phyloP scores from a whole-genome alignment of 2,329 filamentous ascomycete genomes.

The Malbranchea cinnamomea region DNA sequence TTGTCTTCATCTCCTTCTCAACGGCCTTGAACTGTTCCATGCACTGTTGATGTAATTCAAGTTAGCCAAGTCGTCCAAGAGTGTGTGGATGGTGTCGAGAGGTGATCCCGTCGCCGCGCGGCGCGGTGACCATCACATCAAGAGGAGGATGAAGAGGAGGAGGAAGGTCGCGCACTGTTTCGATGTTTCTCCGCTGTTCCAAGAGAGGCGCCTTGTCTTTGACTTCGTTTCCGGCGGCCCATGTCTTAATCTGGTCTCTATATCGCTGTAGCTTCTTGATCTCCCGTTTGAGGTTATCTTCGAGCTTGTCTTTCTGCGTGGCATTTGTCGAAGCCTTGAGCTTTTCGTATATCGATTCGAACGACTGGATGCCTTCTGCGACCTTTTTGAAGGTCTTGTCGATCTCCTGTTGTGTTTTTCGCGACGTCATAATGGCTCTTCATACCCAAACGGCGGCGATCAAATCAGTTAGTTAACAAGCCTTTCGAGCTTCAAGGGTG shows the following conservation, averaged over 20 bases:
- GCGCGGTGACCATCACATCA: no score
- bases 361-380: conserved; percentile 76
- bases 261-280: conserved; percentile 98
- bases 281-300: conserved; percentile 95
- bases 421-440: conserved; percentile 60
- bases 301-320: conserved; percentile 94
- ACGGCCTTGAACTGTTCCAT: conserved; percentile 99
- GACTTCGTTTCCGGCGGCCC: conserved; percentile 96
- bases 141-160: conserved; percentile 2
- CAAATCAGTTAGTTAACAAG: no score
- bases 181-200: conserved; percentile 89
- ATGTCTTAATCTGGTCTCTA: conserved; percentile 98
- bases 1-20: conserved; percentile 99
- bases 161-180: conserved; percentile 53
- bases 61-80: conserved; percentile 8
- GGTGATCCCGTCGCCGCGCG: neutral
- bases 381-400: conserved; percentile 99
- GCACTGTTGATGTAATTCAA: conserved; percentile 21
- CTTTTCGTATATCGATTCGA: conserved; percentile 95
- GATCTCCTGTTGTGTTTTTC: conserved; percentile 95
- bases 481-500: no score
- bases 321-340: conserved; percentile 84
- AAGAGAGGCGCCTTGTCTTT: conserved; percentile 95
- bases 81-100: conserved; percentile 5
- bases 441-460: conserved; percentile 9